A percentile compares a stretch with the other conserved stretches of the same genome.
Evolutionary conservation across 2,329 filamentous ascomycete species (phyloP).

Genomic region (Tolypocladium guangdongense): DNA sequence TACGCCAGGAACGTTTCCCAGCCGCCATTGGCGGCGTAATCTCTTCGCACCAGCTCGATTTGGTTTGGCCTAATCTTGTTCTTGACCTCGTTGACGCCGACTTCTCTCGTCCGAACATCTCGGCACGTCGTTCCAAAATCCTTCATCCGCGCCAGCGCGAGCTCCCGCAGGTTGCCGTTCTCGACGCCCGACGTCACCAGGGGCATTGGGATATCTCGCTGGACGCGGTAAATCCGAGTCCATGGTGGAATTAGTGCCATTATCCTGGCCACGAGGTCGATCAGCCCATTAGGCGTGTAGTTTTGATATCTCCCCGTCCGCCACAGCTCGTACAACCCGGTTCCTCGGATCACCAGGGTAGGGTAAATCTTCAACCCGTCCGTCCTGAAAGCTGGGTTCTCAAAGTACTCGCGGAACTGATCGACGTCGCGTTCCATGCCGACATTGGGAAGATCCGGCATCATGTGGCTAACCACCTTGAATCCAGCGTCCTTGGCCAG

Average conservation of each 20-base stretch:
- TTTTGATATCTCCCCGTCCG: conserved; percentile 95
- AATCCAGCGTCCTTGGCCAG: conserved; percentile 97
- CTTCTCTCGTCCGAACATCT: conserved; percentile 90
- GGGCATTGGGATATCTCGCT: conserved; percentile 99
- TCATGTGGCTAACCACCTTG: conserved; percentile 99
- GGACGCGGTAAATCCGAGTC: conserved; percentile 97
- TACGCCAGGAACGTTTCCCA: conserved; percentile 99
- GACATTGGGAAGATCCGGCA: conserved; percentile 96
- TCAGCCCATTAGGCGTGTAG: conserved; percentile 92
- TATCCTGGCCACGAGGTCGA: conserved; percentile 94
- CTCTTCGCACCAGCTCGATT: conserved; percentile 85
- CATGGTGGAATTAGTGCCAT: conserved; percentile 89
- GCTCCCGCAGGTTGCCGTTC: conserved; percentile 89
- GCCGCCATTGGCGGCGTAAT: conserved; percentile 90
- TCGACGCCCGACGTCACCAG: conserved; percentile 97
- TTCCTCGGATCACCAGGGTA: conserved; percentile 91
- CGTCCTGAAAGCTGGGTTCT: conserved; percentile 89
- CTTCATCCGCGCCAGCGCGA: conserved; percentile 95
- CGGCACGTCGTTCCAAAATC: conserved; percentile 96
- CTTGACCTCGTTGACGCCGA: conserved; percentile 98
- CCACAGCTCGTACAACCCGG: conserved; percentile 94
- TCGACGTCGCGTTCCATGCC: conserved; percentile 96
- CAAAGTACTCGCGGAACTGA: conserved; percentile 96
- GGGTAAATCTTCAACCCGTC: conserved; percentile 98
- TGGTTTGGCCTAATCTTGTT: conserved; percentile 96